Base-by-base conservation (phyloP, 305 asterid species). In the Fraxinus baroniana region DNA sequence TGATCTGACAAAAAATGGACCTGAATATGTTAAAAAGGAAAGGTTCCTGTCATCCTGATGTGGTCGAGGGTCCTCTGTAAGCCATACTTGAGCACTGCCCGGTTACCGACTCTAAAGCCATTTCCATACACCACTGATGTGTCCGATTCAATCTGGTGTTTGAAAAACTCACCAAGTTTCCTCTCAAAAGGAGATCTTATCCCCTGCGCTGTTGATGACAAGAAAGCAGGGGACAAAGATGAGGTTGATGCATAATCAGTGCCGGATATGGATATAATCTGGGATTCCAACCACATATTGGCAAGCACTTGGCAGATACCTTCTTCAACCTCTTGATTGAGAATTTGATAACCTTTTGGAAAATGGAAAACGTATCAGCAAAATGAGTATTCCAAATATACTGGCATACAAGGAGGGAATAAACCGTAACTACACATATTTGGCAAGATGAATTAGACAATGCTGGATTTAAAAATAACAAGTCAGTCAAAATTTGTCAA, bases 261-360 rank as follows among this genome's bases (percentile, higher is more conserved):
- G 78, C 87, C 85, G 7, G 93, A 85, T 64, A 84, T 74, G 60
- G 90, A 79, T 35, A 82, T 82, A 30, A 90, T 89, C 85, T 91
- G 95, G 57, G 97, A 87, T 80, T 92, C 90, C 83, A 93, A 84
- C 97, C 97, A 92, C 94, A 93, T 89, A 79, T 91, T 93, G 49
- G 97, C 97, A 22, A 93, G 87, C 76, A 92, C 97, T 78, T 93
- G 97, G 72, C 97, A 93, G 83, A 93, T 93, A 18, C 97, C 97
- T 91, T 93, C 97, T 85, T 93, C 97, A 22, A 93, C 92, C 78
- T 93, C 97, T 87, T 93, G 97, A 87, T 93, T 89, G 22, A 92
- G 93, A 26, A 93, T 91, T 84, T 90, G 93, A 82, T 85, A 93
- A 81, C 97, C 97, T 93, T 77, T 78, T 32, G 75, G 24, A 24